Evolutionary conservation across 2,329 filamentous ascomycete species (phyloP).

Genomic region (Alternaria incomplexa): DNA sequence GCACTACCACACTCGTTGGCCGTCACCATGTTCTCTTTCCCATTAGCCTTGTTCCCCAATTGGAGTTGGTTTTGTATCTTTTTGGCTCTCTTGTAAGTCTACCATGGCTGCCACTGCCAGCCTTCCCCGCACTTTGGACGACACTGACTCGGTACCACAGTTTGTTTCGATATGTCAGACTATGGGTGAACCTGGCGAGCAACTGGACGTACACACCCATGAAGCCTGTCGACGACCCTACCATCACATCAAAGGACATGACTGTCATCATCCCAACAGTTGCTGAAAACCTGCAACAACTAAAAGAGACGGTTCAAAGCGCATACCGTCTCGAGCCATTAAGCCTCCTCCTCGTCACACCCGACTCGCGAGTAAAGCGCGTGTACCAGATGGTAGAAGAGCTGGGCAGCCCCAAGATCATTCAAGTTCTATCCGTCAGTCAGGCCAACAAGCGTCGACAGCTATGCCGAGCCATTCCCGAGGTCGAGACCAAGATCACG

Average conservation of each 20-base stretch:
- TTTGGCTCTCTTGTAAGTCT: slow-evolving; percentile 44
- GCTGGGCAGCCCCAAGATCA: slow-evolving; percentile 59
- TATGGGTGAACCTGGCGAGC: slow-evolving; percentile 78
- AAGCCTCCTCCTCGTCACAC: slow-evolving; percentile 85
- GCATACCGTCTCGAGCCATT: slow-evolving; percentile 73
- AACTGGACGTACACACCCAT: slow-evolving; percentile 87
- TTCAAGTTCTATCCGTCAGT: slow-evolving; percentile 75
- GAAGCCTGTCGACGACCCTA: slow-evolving; percentile 80
- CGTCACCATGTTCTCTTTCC: slow-evolving; percentile 48
- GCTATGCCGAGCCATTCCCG: slow-evolving; percentile 87
- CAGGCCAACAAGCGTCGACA: slow-evolving; percentile 96
- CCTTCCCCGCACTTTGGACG: slow-evolving; percentile 9
- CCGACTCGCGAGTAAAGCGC: slow-evolving; percentile 75
- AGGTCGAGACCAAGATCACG: slow-evolving; percentile 82
- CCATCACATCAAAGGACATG: slow-evolving; percentile 80
- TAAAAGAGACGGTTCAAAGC: slow-evolving; percentile 80
- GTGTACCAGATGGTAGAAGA: slow-evolving; percentile 65
- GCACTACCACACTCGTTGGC: slow-evolving; percentile 47
- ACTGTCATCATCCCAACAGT: slow-evolving; percentile 95
- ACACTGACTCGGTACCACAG: slow-evolving; percentile 56
- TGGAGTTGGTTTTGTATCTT: slow-evolving; percentile 50
- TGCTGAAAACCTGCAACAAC: slow-evolving; percentile 82
- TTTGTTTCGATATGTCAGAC: slow-evolving; percentile 84
- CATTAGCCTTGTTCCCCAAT: slow-evolving; percentile 45
- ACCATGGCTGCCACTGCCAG: background rate